phyloP scores from a whole-genome alignment of 73 alveolate species.

The Paramecium pentaurelia region DNA sequence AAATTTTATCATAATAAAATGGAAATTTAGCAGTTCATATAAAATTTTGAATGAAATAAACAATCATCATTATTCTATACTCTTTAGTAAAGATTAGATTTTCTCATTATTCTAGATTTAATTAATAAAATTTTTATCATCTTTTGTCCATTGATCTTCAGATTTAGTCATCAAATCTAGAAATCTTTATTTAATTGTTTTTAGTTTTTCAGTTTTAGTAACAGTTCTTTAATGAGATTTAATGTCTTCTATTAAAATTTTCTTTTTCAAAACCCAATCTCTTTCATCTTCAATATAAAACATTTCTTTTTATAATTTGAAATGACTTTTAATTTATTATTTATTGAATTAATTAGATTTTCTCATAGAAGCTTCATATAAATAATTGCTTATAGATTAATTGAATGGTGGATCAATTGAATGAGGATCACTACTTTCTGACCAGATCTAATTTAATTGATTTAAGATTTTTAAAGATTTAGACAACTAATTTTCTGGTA shows the following conservation, averaged over 20 bases:
- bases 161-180: not conserved
- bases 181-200: not conserved
- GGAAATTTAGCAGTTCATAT: not conserved
- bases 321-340: not conserved
- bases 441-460: not conserved
- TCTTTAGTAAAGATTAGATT: not conserved
- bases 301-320: not conserved
- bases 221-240: not conserved
- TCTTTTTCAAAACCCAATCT: constrained; percentile 18
- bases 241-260: not conserved
- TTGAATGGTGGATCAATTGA: constrained; percentile 37
- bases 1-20: not conserved
- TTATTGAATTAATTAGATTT: not conserved
- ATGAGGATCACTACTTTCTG: constrained; percentile 19
- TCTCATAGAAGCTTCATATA: constrained; percentile 36
- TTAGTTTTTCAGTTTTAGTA: not conserved
- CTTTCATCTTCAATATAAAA: constrained; percentile 27
- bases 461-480: not conserved
- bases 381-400: constrained; percentile 3
- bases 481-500: constrained; percentile 27
- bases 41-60: not conserved
- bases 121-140: not conserved
- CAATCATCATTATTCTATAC: not conserved
- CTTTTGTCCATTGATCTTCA: not conserved
- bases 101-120: not conserved